These are phyloP conservation scores for Flaveria trinervia DNA, from an alignment of 129 eudicot species.

Conservation along the genomic window DNA sequence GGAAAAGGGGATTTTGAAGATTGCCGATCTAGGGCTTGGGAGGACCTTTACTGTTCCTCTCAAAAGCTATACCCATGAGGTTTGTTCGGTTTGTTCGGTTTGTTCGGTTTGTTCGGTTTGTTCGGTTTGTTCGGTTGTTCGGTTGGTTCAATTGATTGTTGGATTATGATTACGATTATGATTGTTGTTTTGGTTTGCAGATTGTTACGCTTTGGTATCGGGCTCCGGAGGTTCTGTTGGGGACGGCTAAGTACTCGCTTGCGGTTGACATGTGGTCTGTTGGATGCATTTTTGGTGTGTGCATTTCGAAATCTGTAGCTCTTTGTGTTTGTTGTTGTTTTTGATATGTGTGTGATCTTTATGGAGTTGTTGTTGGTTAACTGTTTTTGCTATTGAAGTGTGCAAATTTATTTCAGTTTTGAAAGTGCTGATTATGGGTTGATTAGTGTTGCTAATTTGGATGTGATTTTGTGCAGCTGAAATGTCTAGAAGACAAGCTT, in stretches of 20 bases:
- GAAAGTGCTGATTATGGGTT: background rate
- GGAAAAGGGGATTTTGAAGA: slow-evolving; percentile 81
- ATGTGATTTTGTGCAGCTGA: slow-evolving; percentile 58
- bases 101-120: background rate
- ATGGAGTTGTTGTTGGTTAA: background rate
- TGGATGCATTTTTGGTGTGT: slow-evolving; percentile 79
- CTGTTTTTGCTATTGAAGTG: too few species aligned
- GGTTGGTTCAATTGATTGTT: too few species aligned
- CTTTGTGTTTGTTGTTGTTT: background rate
- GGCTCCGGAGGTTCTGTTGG: slow-evolving; percentile 89
- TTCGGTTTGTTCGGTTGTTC: too few species aligned
- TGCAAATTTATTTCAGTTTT: background rate
- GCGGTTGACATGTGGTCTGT: slow-evolving; percentile 99
- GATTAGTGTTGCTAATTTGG: background rate
- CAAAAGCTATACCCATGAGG: slow-evolving; percentile 93
- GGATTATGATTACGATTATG: background rate
- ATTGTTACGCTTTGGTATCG: slow-evolving; percentile 96
- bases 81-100: background rate
- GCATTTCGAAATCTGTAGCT: background rate
- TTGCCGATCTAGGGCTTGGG: slow-evolving; percentile 94
- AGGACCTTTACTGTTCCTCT: slow-evolving; percentile 88
- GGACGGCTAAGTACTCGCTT: slow-evolving; percentile 71
- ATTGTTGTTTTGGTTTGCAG: slow-evolving; percentile 36
- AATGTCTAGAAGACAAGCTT: slow-evolving; percentile 91
- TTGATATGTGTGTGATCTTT: background rate